Percentiles rank a stretch among this genome's conserved stretches.
phyloP scores from a whole-genome alignment of 345 rosid genomes.

The Viola odorata region DNA sequence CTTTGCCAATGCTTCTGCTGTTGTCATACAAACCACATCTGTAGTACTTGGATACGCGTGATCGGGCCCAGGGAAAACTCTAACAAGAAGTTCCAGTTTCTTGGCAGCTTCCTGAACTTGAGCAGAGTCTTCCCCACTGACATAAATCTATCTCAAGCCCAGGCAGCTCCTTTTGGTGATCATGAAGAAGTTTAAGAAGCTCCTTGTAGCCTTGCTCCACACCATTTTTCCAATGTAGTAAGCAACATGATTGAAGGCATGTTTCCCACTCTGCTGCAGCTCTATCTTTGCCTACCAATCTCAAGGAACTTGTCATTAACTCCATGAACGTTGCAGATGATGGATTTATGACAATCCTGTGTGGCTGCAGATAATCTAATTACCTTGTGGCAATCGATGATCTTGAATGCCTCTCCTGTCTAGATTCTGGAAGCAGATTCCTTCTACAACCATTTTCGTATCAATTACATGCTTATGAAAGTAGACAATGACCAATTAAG shows the following conservation, averaged over 20 bases:
- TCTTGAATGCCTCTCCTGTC: too few species aligned
- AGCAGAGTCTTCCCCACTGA: constrained; percentile 83
- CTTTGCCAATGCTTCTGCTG: constrained; percentile 98
- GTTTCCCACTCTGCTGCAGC: constrained; percentile 41
- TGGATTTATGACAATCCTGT: constrained; percentile 75
- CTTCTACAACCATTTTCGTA: too few species aligned
- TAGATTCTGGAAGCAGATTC: too few species aligned
- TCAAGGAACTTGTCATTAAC: constrained; percentile 90
- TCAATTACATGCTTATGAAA: too few species aligned
- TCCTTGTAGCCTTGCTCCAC: constrained; percentile 95
- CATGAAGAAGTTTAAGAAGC: constrained; percentile 60
- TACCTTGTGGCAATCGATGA: constrained; percentile 46
- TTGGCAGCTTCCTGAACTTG: constrained; percentile 57
- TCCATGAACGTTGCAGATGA: constrained; percentile 90
- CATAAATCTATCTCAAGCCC: constrained; percentile 73
- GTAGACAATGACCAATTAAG: too few species aligned
- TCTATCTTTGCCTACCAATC: constrained; percentile 59
- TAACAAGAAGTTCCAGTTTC: constrained; percentile 48
- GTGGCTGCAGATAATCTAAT: constrained; percentile 94
- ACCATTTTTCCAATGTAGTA: constrained; percentile 96
- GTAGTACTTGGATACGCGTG: constrained; percentile 98
- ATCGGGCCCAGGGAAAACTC: constrained; percentile 80
- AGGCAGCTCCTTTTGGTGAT: constrained; percentile 63
- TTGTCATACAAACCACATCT: constrained; percentile 94
- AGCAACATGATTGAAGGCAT: constrained; percentile 64